These are phyloP conservation scores for Kurtzmaniella quercitrusa DNA, from an alignment of 1,139 yeast species.

Conservation along the genomic window DNA sequence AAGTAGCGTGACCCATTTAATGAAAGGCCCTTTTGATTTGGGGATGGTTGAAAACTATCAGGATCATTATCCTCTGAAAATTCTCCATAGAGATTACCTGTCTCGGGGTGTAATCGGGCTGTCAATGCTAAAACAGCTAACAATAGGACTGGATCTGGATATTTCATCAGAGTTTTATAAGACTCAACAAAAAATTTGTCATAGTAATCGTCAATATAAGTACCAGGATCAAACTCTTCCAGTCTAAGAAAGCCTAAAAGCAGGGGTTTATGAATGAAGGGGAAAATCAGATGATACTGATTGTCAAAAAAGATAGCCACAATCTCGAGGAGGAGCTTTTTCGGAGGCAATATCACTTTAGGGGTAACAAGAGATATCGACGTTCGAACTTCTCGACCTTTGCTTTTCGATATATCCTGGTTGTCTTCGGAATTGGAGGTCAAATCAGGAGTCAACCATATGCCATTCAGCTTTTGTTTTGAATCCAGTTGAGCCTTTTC, in stretches of 20 bases:
- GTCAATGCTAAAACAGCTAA: conserved; percentile 32
- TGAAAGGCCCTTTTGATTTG: conserved; percentile 10
- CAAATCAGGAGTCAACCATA: background rate
- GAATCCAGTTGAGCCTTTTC: background rate
- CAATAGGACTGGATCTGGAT: conserved; percentile 29
- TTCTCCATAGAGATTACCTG: conserved; percentile 25
- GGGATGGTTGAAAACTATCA: conserved; percentile 19
- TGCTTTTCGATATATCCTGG: background rate
- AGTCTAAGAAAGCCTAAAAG: conserved; percentile 23
- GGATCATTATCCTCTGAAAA: conserved; percentile 25
- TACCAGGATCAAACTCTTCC: conserved; percentile 22
- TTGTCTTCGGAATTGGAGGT: background rate
- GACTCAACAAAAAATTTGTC: conserved; percentile 12
- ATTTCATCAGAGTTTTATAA: conserved; percentile 13
- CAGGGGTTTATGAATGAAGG: conserved; percentile 28
- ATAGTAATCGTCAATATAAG: conserved; percentile 21
- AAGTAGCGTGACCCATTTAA: conserved; percentile 33
- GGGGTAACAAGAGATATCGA: background rate
- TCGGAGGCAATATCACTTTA: conserved; percentile 19
- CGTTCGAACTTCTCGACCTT: background rate
- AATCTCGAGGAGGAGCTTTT: conserved; percentile 20
- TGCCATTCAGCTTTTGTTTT: background rate
- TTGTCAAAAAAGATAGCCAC: conserved; percentile 27
- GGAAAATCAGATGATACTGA: conserved; percentile 32
- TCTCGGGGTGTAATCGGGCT: conserved; percentile 27